Evolutionary conservation across 164 flowering plant genomes (phyloP), one percentile per base, ranked within the genome.

Genomic region (Berberis thunbergii): DNA sequence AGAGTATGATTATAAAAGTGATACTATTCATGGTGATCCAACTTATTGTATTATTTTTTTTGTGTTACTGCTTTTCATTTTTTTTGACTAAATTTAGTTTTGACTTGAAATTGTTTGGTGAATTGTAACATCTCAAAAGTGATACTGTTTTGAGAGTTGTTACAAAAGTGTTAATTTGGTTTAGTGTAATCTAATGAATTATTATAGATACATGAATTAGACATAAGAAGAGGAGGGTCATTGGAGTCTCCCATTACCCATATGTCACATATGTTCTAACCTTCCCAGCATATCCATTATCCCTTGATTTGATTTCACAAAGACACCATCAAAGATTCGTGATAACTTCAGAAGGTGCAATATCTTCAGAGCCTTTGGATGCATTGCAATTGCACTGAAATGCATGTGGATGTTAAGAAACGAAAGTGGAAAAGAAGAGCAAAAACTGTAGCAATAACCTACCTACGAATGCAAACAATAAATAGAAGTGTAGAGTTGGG

Each of bases 201-300:
- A 48, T 8, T 13, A 3, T n/a, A 41, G 0, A 59, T 46, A 44
- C 8, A 46, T 4, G 45, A 59, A 10, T 59, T 40, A 26, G 26
- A 26, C 26, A 26, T 26, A 26, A 26, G 11, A 2, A 57, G 11
- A 52, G 38, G 26, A 26, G 43, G 7, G 58, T 4, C 50, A 48
- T 7, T 50, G 64, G 26, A 26, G 26, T 42, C 26, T 60, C 54
- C 2, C 7, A 76, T 52, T 83, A 93, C 98, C 98, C 98, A 66
- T 86, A 89, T 42, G 98, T 83, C 8, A 89, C 77, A 54, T 73
- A 88, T 38, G 98, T 75, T 93, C 88, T 76, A 86, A 86, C 72
- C 64, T 80, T 41, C 65, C 77, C 70, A 93, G 70, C 85, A 78
- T 74, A 55, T 82, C 82, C 72, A 85, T 57, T 0, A 75, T 69